Evolutionary conservation across 225 moss, liverwort and hornwort genomes (phyloP).

Genomic region (Thuidium tamariscinum): DNA sequence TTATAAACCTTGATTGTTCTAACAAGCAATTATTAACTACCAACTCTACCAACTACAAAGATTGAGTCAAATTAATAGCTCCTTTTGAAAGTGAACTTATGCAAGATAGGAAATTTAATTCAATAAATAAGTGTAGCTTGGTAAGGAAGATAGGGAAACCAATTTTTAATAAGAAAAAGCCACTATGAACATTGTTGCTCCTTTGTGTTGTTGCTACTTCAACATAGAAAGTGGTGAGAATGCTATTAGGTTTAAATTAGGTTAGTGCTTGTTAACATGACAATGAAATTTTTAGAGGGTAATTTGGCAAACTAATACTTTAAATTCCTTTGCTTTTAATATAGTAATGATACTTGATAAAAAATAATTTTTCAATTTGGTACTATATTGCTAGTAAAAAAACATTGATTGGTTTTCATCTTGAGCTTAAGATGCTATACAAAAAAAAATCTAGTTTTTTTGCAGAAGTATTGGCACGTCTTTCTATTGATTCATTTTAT

Average conservation of each 20-base stretch:
- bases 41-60: not conserved
- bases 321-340: not conserved
- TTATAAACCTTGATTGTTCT: not conserved
- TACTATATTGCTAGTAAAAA: rapidly evolving
- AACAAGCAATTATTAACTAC: rapidly evolving
- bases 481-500: not conserved
- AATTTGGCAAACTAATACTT: not conserved
- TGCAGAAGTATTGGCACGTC: not conserved
- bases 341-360: not conserved
- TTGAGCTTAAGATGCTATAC: not conserved
- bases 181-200: rapidly evolving
- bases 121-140: not conserved
- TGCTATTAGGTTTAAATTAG: rapidly evolving
- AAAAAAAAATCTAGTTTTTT: not conserved
- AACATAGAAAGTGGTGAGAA: not conserved
- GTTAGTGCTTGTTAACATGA: rapidly evolving
- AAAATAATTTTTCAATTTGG: not conserved
- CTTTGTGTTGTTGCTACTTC: rapidly evolving
- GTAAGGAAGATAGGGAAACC: rapidly evolving
- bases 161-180: not conserved
- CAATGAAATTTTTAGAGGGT: rapidly evolving
- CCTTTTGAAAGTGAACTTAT: not conserved
- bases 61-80: not conserved
- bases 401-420: not conserved
- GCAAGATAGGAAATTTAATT: rapidly evolving